Evolutionary conservation across 345 rosid genomes (phyloP), one percentile per base, ranked within the genome.

Genomic region (Ceriops decandra): DNA sequence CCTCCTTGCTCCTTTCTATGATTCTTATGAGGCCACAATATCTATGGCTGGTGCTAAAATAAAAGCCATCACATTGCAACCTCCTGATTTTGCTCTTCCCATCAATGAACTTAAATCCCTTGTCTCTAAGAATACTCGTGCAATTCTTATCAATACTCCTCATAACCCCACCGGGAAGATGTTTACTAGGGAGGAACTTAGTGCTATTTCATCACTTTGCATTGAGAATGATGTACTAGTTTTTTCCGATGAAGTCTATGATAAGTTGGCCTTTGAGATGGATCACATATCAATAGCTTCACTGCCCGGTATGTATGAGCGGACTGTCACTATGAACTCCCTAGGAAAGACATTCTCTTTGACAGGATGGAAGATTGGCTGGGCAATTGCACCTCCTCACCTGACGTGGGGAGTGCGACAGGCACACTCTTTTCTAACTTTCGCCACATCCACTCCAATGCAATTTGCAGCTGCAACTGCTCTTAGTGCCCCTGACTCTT

Each of bases 321-420:
- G 92, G 52, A 90, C 96, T 0, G 97, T 92, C 52, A 95, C 97
- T 5, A 72, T 92, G 98, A 95, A 95, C 57, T 95, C 98, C 60
- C 59, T 92, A 10, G 98, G 97, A 63, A 95, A 95, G 85, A 95
- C 98, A 11, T 95, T 88, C 79, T 95, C 96, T 32, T 80, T 95
- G 72, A 95, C 96, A 0, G 98, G 99, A 10, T 95, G 99, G 99
- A 91, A 88, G 82, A 88, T 92, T n/a, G 99, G 99, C 30, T 95
- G 99, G 99, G 95, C 95, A 2, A 87, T 91, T 4, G 96, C 97
- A 2, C 92, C 96, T 5, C 86, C 92, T n/a, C 91, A 92, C 77
- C 51, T 92, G 67, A 86, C 90, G 24, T 90, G 98, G 96, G 99
- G 99, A 72, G 83, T 92, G 52, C 81, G 95, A 42, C 90, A 86